phyloP scores from a whole-genome alignment of 345 rosid species.

The Fremontodendron californicum region DNA sequence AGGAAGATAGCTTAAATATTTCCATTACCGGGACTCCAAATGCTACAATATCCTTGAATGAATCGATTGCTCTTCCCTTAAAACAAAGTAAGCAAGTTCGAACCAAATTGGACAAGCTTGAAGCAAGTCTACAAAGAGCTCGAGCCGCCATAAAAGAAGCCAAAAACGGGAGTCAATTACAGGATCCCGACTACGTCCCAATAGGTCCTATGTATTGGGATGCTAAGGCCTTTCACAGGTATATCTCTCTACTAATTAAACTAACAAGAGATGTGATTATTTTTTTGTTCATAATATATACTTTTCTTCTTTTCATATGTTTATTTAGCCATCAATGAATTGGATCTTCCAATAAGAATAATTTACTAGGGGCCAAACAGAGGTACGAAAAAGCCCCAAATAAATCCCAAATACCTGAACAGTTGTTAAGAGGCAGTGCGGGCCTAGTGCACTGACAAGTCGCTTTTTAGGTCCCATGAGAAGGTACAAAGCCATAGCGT shows the following conservation, averaged over 20 bases:
- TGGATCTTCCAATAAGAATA: neutral
- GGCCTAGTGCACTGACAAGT: neutral
- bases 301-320: too few species aligned
- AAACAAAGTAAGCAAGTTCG: neutral
- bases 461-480: neutral
- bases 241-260: neutral
- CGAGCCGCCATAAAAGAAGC: conserved; percentile 61
- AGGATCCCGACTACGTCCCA: conserved; percentile 67
- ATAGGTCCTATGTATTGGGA: conserved; percentile 80
- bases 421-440: too few species aligned
- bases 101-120: conserved; percentile 49
- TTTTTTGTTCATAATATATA: too few species aligned
- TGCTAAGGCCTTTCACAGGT: conserved; percentile 82
- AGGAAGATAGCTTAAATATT: neutral
- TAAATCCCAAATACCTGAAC: neutral
- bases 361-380: neutral
- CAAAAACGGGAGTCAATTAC: conserved; percentile 34
- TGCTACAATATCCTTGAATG: neutral
- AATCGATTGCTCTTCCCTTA: neutral
- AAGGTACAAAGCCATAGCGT: neutral
- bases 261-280: neutral
- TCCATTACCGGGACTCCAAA: neutral
- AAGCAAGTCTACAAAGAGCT: conserved; percentile 50
- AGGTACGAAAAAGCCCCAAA: neutral
- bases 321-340: neutral